These are phyloP conservation scores for Mimosa pudica DNA, from an alignment of 306 rosid species.

Conservation along the genomic window DNA sequence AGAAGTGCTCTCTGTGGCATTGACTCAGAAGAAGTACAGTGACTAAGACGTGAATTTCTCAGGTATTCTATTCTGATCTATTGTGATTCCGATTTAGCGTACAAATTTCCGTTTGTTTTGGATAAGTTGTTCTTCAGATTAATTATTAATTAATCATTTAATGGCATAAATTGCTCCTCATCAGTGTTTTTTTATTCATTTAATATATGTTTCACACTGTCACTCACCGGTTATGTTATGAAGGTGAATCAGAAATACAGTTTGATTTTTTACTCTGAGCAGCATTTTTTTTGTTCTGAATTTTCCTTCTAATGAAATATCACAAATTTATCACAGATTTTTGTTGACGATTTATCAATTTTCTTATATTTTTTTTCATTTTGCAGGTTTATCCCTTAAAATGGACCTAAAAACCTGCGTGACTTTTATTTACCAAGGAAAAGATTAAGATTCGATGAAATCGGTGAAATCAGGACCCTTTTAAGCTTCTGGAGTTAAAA, in stretches of 20 bases:
- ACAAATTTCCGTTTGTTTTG: background rate
- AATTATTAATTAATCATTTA: background rate
- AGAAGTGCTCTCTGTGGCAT: constrained; percentile 40
- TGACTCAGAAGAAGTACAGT: constrained; percentile 37
- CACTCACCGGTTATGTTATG: constrained; percentile 38
- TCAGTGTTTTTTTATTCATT: constrained; percentile 24
- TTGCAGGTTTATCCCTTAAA: constrained; percentile 28
- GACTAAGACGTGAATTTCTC: constrained; percentile 39
- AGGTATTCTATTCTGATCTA: constrained; percentile 32
- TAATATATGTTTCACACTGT: no score
- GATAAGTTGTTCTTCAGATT: background rate
- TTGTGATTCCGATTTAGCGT: constrained; percentile 29
- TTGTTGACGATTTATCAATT: background rate
- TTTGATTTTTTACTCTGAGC: constrained; percentile 15
- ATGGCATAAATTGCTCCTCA: constrained; percentile 7
- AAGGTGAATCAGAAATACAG: constrained; percentile 31
- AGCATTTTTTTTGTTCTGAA: constrained; percentile 20
- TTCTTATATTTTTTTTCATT: background rate
- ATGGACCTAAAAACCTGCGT: constrained; percentile 10
- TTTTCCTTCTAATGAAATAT: constrained; percentile 8
- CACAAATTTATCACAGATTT: background rate
- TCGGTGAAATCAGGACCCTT: constrained; percentile 31
- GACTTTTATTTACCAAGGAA: background rate
- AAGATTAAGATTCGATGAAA: constrained; percentile 20
- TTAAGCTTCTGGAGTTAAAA: constrained; percentile 3